Percentiles rank a stretch among this genome's conserved stretches.
These are phyloP conservation scores for Ceratocystis destructans DNA, from an alignment of 2,329 filamentous ascomycete genomes.

Conservation along the genomic window DNA sequence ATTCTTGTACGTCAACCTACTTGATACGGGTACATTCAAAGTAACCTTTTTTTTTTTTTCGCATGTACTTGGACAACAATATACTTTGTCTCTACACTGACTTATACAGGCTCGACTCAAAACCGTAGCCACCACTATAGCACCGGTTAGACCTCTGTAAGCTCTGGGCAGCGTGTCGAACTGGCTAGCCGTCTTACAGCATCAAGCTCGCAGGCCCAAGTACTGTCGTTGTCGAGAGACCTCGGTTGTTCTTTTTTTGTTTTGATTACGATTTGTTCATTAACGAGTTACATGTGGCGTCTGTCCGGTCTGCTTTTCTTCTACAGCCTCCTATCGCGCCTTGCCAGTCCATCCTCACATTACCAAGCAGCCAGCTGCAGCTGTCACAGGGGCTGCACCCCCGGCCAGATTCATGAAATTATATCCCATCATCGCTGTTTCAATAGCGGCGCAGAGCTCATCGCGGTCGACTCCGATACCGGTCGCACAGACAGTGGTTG, in stretches of 20 bases:
- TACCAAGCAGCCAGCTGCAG: constrained; percentile 11
- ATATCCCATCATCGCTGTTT: constrained; percentile 16
- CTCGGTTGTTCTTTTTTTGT: neutral
- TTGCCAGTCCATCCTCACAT: constrained; percentile 7
- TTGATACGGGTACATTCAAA: no score
- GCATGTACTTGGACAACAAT: no score
- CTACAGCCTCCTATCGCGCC: neutral
- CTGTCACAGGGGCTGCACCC: constrained; percentile 13
- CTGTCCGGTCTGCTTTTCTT: neutral
- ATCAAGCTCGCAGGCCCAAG: constrained; percentile 10
- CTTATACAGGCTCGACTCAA: no score
- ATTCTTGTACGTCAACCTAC: no score
- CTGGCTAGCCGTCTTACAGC: constrained; percentile 14
- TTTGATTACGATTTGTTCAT: neutral
- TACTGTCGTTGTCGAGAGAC: constrained; percentile 10
- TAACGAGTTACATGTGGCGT: no score
- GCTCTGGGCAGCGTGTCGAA: constrained; percentile 8
- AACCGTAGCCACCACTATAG: no score
- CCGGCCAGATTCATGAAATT: constrained; percentile 15
- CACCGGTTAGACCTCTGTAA: no score
- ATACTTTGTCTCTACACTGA: no score
- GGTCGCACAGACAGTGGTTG: neutral
- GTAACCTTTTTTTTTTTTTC: no score
- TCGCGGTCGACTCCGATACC: neutral
- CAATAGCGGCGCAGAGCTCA: constrained; percentile 11